Conservation (phyloP, 306 rosid genomes). For the Ceratonia siliqua region DNA sequence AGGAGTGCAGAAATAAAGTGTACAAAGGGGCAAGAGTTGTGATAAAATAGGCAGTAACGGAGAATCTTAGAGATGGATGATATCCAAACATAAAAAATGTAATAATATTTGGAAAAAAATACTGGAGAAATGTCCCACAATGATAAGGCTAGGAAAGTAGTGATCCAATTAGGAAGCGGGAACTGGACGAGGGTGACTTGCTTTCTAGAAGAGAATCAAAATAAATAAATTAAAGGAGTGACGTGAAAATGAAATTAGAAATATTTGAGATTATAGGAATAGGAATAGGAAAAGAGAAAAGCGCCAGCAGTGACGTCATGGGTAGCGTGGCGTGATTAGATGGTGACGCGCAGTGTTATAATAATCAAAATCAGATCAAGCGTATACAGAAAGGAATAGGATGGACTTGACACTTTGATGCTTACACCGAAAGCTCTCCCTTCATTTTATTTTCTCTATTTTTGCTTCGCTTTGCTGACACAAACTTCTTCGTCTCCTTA, state of each 20-base stretch:
- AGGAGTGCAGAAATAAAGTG: too few relatives aligned
- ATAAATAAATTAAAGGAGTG: not conserved
- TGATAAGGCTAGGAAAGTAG: too few relatives aligned
- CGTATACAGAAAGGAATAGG: not conserved
- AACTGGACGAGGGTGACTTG: not conserved
- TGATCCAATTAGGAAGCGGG: too few relatives aligned
- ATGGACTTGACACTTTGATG: slow-evolving; percentile 16
- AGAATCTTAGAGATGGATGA: too few relatives aligned
- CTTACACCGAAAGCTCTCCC: not conserved
- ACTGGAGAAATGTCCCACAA: too few relatives aligned
- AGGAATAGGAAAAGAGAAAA: not conserved
- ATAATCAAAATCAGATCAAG: too few relatives aligned
- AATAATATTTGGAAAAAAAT: too few relatives aligned
- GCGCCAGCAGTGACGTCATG: slow-evolving; percentile 14
- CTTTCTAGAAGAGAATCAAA: not conserved
- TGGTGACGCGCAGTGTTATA: not conserved
- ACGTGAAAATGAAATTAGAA: too few relatives aligned
- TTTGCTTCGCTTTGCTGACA: not conserved
- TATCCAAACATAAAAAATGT: too few relatives aligned
- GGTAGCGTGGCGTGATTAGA: slow-evolving; percentile 6
- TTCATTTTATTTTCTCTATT: not conserved
- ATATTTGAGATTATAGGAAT: not conserved
- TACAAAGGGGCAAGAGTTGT: too few relatives aligned
- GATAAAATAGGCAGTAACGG: too few relatives aligned
- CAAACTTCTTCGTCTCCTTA: not conserved